Base-by-base conservation (phyloP, 2,329 filamentous ascomycete genomes). In the Hypoxylon sp. region DNA sequence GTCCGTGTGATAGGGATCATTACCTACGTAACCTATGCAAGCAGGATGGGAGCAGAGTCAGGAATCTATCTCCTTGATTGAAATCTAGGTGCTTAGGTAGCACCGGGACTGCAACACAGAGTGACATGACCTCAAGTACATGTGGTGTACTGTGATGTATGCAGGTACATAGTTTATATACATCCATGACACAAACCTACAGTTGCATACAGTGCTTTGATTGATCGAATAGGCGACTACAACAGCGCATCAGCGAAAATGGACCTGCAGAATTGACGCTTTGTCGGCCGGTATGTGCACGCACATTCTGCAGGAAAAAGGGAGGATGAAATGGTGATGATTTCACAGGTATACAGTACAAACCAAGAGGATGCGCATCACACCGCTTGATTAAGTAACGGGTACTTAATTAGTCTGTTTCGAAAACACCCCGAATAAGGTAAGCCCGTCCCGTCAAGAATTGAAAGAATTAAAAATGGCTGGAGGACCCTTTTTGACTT, bases 401-500 rank as follows among this genome's bases (percentile, higher is more conserved):
- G 47, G 33, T 66, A 69, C 68, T 22, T 29, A 14, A 52, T 50
- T 57, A 47, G 46, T 59, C 53, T 24, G 61, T 64, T 64, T 69
- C 57, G 47, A 66, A 33, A 47, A 50, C 39, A n/a, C 46, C 48
- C 39, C 46, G 63, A 62, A 59, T 53, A 61, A 39, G 61, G 52
- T 60, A 68, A 66, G 46, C 67, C 54, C 54, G 58, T 66, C 31
- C 60, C 29, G 39, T 60, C 37, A 62, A 50, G 10, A 60, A 61
- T 47, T 54, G 63, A 64, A 63, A 72, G 69, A 69, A 65, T 63
- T 60, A 50, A 66, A 61, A 71, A 67, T 70, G 70, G 71, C 62
- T 67, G 63, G 67, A 64, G 58, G 57, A 67, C 70, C 71, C 68
- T 73, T 70, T 72, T 74, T 62, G 47, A 54, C 53, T 37, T 37